Base-by-base conservation (phyloP, 208 protist species). In the Novymonas esmeraldas region DNA sequence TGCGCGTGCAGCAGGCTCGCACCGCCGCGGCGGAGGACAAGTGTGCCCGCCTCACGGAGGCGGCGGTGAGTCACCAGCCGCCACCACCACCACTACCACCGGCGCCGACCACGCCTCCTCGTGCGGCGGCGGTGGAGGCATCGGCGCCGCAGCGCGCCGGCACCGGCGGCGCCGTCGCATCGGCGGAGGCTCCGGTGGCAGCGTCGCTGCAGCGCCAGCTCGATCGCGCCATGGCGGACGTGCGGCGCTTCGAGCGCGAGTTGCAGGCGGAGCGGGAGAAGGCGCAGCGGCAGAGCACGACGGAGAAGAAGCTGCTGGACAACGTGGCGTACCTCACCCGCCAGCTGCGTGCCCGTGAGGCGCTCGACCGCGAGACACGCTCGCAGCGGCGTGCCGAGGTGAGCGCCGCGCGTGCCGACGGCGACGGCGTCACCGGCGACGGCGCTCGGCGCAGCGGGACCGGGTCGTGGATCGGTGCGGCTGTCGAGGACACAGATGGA, bases 291-390 rank as follows among this genome's bases (percentile, higher is more conserved):
- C 73, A 86, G 63, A 42, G 59, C 16, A 33, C 46, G 20, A 48
- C 72, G 20, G 82, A 87, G 58, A 74, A 70, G 22, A 73, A 79
- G 45, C 51, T 92, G 48, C 59, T 89, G 31, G 72, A 73, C 13
- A 81, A 85, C 46, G 65, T 92, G 10, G 44, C 49, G 5, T 50
- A 45, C 38, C 51, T 92, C 1, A 79, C 80, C 26, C 70, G 58
- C 22, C 78, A 80, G 31, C 70, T 92, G 33, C 80, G 74, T 24
- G 55, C 22, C 9, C 60, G 78, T 16, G 82, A 92, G 56, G 65
- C 61, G 14, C 42, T 55, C 16, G 73, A 85, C 42, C 70, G 54
- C 28, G 67, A 69, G n/a, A 34, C 63, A 9, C 78, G 73, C 22
- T n/a, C 31, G 41, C 67, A 79, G 41, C 75, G 74, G 1, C 65